Base-by-base conservation (phyloP, 805 yeast species). In the Yarrowia divulgata region DNA sequence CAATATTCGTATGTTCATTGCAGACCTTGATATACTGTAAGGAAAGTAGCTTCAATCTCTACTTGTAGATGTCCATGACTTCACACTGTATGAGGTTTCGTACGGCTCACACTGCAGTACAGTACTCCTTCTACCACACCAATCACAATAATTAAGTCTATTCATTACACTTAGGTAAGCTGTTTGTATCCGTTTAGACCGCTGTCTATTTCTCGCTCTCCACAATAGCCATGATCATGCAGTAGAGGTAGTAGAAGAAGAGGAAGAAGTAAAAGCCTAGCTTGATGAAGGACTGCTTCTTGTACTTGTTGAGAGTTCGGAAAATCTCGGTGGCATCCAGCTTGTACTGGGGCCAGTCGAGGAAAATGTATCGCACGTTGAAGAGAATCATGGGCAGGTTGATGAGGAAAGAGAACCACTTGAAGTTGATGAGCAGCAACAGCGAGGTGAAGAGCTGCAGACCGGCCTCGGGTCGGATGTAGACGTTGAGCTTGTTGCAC, bases 281-380 rank as follows among this genome's bases (percentile, higher is more conserved):
- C 81, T 95, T 95, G 79, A 90, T 79, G 77, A 93, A 94, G 68
- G 92, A 85, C 81, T 92, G 98, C 78, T 88, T 90, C 87, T 94
- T 95, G 82, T 94, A 97, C 77, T 89, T 90, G 75, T 90, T 86
- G 75, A 94, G 85, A 42, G 98, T 93, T 83, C 98, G 88, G 82
- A 94, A 94, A 76, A 94, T 95, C 81, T 95, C 99, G 49, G 99
- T 94, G 70, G 99, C 98, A 80, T 94, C 99, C 77, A 95, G 86
- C 71, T 90, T 81, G 79, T 93, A 93, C 80, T 88, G 89, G 79
- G 92, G 91, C 68, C 68, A 63, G 74, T 85, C 88, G 80, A 89
- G 80, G 75, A 91, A 85, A 79, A 91, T 90, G 62, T 66, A 52
- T 82, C 90, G 89, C 70, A 82, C 87, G 78, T 94, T 94, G 84